Base-by-base conservation (phyloP, 495 filamentous ascomycete genomes). In the Penicillium dipodomyicola region DNA sequence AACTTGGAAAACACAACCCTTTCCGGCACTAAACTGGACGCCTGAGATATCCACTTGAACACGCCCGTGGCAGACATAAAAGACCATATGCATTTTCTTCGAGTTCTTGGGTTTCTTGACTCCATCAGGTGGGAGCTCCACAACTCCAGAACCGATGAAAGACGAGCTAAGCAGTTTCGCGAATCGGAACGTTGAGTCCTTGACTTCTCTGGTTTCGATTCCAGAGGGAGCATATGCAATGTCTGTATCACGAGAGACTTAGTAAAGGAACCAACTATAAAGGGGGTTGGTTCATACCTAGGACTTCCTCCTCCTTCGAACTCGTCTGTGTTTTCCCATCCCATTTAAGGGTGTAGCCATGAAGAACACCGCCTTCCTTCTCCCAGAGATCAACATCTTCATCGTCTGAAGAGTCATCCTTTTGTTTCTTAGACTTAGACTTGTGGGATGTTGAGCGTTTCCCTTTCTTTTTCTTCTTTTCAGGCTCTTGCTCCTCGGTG, bases 1-100 rank as follows among this genome's bases (percentile, higher is more conserved):
- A 55, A 97, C 91, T 70, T 94, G 91, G 75, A 89, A 97, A 61
- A 94, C 86, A 29, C 92, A 91, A 29, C 92, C 92, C 63, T 89
- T 89, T 12, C 87, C 82, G 56, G 96, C 89, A 57, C 85, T 81
- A 67, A 96, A 97, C 59, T 78, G 77, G n/a, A 84, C 89, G n/a
- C 87, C 86, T 2, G 76, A 77, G 9, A 80, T 73, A 58, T 88
- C 88, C 12, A 97, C 82, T 46, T 83, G 86, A 35, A 96, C 91
- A 47, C 84, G 81, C 7, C 94, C 94, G 20, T 78, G 70, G 55
- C 88, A 84, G 30, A 98, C 87, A 68, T 94, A 97, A 67, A 98
- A 97, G 1, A 88, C 87, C 86, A 97, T 90, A 60, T 96, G 91
- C 87, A 96, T 96, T 71, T 87, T 90, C 50, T 93, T 82, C 5